Percentiles rank a stretch among this genome's conserved stretches.
Conservation (phyloP, 2,329 filamentous ascomycete genomes). For the Leptographium radiaticola region DNA sequence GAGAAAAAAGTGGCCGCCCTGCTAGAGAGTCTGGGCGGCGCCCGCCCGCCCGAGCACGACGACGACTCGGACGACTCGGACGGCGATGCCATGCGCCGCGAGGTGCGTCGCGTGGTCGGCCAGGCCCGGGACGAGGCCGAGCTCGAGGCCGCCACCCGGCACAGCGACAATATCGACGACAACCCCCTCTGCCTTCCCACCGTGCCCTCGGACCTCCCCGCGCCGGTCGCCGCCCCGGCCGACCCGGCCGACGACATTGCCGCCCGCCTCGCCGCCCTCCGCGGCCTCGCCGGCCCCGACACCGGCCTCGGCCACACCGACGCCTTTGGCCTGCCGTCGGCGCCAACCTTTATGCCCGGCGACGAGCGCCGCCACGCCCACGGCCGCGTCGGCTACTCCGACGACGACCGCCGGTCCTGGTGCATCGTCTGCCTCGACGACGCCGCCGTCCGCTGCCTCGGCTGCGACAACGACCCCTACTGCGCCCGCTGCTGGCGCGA, state of each 20-base stretch:
- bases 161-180: conserved; percentile 1
- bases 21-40: conserved; percentile 18
- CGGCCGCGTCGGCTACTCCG: conserved; percentile 37
- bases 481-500: conserved; percentile 71
- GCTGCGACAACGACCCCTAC: conserved; percentile 61
- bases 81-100: conserved; percentile 32
- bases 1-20: conserved; percentile 19
- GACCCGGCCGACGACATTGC: conserved; percentile 33
- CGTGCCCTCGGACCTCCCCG: conserved; percentile 30
- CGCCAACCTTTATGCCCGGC: conserved; percentile 34
- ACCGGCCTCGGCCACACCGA: conserved; percentile 16
- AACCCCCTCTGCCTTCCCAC: conserved; percentile 28
- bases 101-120: conserved; percentile 31
- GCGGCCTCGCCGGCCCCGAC: conserved; percentile 18
- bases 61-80: conserved; percentile 29
- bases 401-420: conserved; percentile 65
- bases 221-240: conserved; percentile 17
- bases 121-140: conserved; percentile 32
- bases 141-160: not conserved
- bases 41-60: not conserved
- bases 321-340: conserved; percentile 32
- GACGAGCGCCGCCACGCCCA: conserved; percentile 12
- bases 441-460: conserved; percentile 57
- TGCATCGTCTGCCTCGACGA: conserved; percentile 75
- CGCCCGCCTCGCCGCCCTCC: conserved; percentile 38